phyloP scores from a whole-genome alignment of 768 basidiomycete genomes.

The Rhizopogon roseolus region DNA sequence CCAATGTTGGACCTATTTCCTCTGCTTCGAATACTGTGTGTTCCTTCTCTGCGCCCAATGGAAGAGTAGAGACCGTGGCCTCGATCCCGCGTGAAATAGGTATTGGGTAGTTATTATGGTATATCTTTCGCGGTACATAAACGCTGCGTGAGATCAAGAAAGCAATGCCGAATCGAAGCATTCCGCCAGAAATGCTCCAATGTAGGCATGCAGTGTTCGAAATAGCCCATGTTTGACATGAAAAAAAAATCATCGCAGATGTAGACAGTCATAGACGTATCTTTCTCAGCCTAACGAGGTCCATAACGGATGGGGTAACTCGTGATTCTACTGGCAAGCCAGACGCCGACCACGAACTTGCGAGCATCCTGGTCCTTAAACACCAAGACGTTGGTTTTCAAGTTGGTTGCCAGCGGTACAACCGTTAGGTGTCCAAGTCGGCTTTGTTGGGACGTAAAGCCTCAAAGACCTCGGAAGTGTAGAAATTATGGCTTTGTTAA shows the following conservation, averaged over 20 bases:
- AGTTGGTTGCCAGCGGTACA: no score
- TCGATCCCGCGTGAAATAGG: no score
- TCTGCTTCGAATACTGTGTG: conserved; percentile 5
- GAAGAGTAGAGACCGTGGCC: no score
- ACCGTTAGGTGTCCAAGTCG: not conserved
- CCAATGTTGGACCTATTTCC: conserved; percentile 1
- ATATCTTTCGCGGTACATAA: conserved; percentile 13
- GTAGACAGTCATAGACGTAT: conserved; percentile 12
- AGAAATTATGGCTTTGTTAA: not conserved
- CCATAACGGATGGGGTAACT: conserved; percentile 18
- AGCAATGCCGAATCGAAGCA: conserved; percentile 19
- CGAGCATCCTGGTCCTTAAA: not conserved
- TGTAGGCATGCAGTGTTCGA: conserved; percentile 16
- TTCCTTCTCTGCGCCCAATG: conserved; percentile 9
- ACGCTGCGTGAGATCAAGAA: conserved; percentile 20
- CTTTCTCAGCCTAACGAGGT: conserved; percentile 18
- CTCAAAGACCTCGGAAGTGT: not conserved
- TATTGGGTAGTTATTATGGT: conserved; percentile 15
- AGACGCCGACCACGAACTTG: conserved; percentile 21
- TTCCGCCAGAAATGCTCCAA: conserved; percentile 21
- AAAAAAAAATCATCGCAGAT: not conserved
- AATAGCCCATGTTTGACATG: conserved; percentile 21
- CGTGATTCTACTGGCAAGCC: conserved; percentile 27
- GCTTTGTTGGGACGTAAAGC: not conserved
- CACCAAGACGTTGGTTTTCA: not conserved